A percentile compares a stretch with the other conserved stretches of the same genome.
phyloP scores from a whole-genome alignment of 2,329 filamentous ascomycete species.

The Chrysosphaeria jannelii region DNA sequence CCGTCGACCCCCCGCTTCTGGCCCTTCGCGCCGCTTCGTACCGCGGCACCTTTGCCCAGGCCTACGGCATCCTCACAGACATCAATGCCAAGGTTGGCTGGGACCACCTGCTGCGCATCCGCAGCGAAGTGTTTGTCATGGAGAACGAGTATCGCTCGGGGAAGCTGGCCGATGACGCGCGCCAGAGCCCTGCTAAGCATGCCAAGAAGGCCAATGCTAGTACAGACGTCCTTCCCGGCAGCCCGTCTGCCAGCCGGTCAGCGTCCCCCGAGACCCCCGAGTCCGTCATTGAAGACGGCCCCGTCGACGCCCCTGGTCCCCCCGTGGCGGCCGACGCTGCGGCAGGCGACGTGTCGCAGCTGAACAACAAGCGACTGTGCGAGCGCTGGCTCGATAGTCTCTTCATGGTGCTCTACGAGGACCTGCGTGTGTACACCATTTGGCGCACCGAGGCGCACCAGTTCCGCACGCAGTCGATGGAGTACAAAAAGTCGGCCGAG shows the following conservation, averaged over 20 bases:
- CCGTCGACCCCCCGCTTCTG: constrained; percentile 61
- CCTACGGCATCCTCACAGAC: constrained; percentile 78
- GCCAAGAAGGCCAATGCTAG: constrained; percentile 29
- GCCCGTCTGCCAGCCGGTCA: constrained; percentile 25
- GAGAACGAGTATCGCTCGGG: constrained; percentile 93
- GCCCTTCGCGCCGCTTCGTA: constrained; percentile 71
- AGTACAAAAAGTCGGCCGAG: constrained; percentile 88
- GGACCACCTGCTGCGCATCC: constrained; percentile 82
- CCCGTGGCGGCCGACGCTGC: constrained; percentile 2
- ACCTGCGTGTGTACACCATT: constrained; percentile 92
- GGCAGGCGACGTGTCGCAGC: constrained; percentile 53
- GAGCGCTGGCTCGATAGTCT: constrained; percentile 95
- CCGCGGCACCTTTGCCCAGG: constrained; percentile 83
- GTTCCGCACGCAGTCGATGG: constrained; percentile 70
- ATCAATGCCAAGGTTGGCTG: constrained; percentile 93
- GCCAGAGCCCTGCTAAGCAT: constrained; percentile 21
- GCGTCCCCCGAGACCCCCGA: constrained; percentile 8
- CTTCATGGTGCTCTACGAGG: constrained; percentile 98
- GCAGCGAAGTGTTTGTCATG: constrained; percentile 97
- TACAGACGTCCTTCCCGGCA: constrained; percentile 45
- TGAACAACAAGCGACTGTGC: constrained; percentile 90
- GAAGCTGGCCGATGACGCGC: too few species aligned
- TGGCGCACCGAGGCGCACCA: constrained; percentile 97
- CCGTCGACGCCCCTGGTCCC: constrained; percentile 2
- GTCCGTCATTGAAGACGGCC: constrained; percentile 6